Evolutionary conservation across 148 eudicot genomes (phyloP).

Genomic region (Gaultheria prostrata): DNA sequence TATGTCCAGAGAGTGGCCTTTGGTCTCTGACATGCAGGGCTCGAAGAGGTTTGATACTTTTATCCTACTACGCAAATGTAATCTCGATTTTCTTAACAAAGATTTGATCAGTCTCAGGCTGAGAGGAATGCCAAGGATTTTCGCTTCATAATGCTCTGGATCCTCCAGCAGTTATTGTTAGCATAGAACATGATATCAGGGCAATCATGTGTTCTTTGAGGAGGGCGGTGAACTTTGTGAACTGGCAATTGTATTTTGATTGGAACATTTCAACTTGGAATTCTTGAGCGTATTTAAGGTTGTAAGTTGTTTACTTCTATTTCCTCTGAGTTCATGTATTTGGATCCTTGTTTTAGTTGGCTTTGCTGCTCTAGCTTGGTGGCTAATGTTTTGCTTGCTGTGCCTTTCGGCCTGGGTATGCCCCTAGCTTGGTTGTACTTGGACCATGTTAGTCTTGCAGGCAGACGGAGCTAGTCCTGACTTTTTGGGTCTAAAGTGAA

Average conservation of each 20-base stretch:
- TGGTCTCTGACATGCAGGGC: constrained; percentile 36
- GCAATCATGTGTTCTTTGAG: not conserved
- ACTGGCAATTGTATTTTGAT: not conserved
- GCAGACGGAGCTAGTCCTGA: no score
- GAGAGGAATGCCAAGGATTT: not conserved
- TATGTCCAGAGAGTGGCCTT: constrained; percentile 88
- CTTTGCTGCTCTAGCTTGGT: not conserved
- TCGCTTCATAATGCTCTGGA: not conserved
- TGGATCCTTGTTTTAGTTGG: not conserved
- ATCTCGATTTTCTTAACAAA: not conserved
- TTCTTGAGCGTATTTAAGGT: not conserved
- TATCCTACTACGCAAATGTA: not conserved
- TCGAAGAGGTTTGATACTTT: constrained; percentile 7
- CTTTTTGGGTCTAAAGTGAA: no score
- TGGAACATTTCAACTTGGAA: not conserved
- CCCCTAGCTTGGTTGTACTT: not conserved
- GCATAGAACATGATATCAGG: not conserved
- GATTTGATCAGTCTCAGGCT: not conserved
- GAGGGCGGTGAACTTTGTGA: not conserved
- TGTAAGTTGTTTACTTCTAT: not conserved
- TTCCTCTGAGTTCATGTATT: not conserved
- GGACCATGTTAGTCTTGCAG: not conserved
- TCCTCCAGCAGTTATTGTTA: not conserved
- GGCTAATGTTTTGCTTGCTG: not conserved
- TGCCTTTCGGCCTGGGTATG: not conserved